These are phyloP conservation scores for Starmerella bacillaris DNA, from an alignment of 805 yeast genomes.

Conservation along the genomic window DNA sequence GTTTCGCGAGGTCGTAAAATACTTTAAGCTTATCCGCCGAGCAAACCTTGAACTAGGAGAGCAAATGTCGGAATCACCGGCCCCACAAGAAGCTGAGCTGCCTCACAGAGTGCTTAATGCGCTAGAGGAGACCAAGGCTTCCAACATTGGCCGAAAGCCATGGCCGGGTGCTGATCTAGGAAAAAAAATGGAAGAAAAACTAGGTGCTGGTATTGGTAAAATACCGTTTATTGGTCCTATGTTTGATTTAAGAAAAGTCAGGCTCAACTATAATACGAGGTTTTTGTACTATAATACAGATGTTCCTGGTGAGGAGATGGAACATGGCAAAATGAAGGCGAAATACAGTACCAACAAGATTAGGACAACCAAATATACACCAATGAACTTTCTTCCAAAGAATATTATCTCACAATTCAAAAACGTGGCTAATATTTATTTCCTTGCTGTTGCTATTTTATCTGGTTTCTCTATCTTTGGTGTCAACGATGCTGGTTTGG, in stretches of 20 bases:
- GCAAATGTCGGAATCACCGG: not conserved
- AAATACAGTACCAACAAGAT: slow-evolving; percentile 77
- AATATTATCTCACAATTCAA: slow-evolving; percentile 63
- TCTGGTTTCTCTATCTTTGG: slow-evolving; percentile 64
- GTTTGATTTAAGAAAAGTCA: slow-evolving; percentile 12
- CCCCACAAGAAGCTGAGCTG: not conserved
- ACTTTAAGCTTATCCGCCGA: too few species aligned
- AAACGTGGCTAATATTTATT: slow-evolving; percentile 80
- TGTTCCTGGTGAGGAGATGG: slow-evolving; percentile 29
- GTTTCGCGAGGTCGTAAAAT: too few species aligned
- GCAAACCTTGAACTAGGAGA: too few species aligned
- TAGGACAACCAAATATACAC: slow-evolving; percentile 89
- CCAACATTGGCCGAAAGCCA: not conserved
- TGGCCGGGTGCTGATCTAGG: too few species aligned
- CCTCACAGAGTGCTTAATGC: slow-evolving; percentile 11
- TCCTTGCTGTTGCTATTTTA: slow-evolving; percentile 56
- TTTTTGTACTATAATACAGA: slow-evolving; percentile 33
- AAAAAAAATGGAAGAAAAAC: not conserved
- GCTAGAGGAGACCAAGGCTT: slow-evolving; percentile 10
- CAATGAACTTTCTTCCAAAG: slow-evolving; percentile 72
- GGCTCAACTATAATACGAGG: slow-evolving; percentile 19
- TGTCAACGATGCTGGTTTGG: slow-evolving; percentile 50
- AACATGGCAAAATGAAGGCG: slow-evolving; percentile 38
- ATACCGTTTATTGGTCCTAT: slow-evolving; percentile 13
- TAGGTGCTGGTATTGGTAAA: slow-evolving; percentile 3